Conservation (phyloP, 768 basidiomycete genomes). For the Suillus subluteus region DNA sequence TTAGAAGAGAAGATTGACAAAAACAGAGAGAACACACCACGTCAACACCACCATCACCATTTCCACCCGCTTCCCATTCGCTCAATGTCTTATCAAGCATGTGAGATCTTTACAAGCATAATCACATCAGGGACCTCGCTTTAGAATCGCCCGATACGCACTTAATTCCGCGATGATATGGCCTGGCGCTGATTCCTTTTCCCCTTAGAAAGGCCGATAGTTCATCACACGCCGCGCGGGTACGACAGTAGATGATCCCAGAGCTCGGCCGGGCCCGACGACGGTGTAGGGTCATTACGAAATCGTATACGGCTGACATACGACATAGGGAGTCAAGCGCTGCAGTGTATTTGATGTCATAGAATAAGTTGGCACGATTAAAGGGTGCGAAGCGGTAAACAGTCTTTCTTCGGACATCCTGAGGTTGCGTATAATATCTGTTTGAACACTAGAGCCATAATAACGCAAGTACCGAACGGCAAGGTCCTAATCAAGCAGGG, state of each 20-base stretch:
- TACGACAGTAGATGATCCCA: constrained; percentile 82
- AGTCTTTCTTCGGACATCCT: constrained; percentile 59
- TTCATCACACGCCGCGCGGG: constrained; percentile 65
- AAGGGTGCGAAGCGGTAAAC: constrained; percentile 73
- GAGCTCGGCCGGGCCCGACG: constrained; percentile 63
- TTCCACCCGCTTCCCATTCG: constrained; percentile 63
- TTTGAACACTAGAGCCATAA: constrained; percentile 57
- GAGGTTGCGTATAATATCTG: constrained; percentile 71
- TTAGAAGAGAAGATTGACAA: not conserved
- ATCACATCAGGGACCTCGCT: constrained; percentile 3
- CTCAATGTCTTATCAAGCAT: constrained; percentile 55
- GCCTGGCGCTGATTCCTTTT: constrained; percentile 66
- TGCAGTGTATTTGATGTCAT: constrained; percentile 73
- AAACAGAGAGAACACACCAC: constrained; percentile 47
- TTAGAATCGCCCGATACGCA: constrained; percentile 28
- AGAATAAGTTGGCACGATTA: constrained; percentile 79
- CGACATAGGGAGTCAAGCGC: constrained; percentile 53
- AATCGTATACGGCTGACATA: constrained; percentile 69
- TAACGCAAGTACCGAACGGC: not conserved
- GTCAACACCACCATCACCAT: constrained; percentile 58
- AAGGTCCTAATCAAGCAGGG: constrained; percentile 2
- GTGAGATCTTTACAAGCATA: constrained; percentile 37
- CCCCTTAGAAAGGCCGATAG: constrained; percentile 64
- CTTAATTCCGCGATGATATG: constrained; percentile 78
- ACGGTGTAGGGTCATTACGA: constrained; percentile 63